These are phyloP conservation scores for Choanephora cucurbitarum DNA, from an alignment of 371 early-diverging fungal species.

Conservation along the genomic window DNA sequence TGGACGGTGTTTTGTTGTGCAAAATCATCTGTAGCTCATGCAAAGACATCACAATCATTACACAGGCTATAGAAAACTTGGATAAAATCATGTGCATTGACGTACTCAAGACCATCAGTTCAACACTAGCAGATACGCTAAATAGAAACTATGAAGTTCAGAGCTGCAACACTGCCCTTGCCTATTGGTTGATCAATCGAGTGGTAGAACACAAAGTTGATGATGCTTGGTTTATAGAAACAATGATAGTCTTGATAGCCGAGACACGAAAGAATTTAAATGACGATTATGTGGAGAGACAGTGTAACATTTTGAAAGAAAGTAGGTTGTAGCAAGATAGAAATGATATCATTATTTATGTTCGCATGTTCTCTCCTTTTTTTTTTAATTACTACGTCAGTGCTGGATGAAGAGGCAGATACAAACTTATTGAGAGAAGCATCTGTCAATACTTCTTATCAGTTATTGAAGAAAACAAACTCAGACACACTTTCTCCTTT, in stretches of 20 bases:
- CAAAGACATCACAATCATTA: slow-evolving; percentile 29
- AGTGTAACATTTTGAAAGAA: slow-evolving; percentile 26
- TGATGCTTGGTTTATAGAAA: slow-evolving; percentile 23
- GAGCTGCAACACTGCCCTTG: slow-evolving; percentile 6
- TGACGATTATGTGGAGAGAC: slow-evolving; percentile 21
- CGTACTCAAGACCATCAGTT: slow-evolving; percentile 5
- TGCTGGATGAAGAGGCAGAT: slow-evolving; percentile 12
- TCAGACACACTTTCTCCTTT: slow-evolving; percentile 11
- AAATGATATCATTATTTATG: neutral
- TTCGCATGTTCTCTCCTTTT: too few relatives aligned
- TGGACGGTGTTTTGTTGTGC: slow-evolving; percentile 23
- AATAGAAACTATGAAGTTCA: slow-evolving; percentile 8
- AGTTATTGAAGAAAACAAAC: slow-evolving; percentile 8
- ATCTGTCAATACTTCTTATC: slow-evolving; percentile 15
- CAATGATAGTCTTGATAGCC: slow-evolving; percentile 16
- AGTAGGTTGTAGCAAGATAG: slow-evolving; percentile 10
- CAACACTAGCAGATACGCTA: slow-evolving; percentile 17
- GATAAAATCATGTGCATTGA: slow-evolving; percentile 20
- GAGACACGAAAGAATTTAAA: slow-evolving; percentile 19
- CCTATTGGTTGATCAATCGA: slow-evolving; percentile 28
- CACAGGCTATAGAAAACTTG: slow-evolving; percentile 28
- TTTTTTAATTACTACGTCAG: slow-evolving; percentile 11
- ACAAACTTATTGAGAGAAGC: slow-evolving; percentile 16
- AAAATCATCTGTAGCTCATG: slow-evolving; percentile 9
- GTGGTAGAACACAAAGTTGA: slow-evolving; percentile 16